phyloP scores from a whole-genome alignment of 164 flowering plant genomes.

The Cinnamomum chago region DNA sequence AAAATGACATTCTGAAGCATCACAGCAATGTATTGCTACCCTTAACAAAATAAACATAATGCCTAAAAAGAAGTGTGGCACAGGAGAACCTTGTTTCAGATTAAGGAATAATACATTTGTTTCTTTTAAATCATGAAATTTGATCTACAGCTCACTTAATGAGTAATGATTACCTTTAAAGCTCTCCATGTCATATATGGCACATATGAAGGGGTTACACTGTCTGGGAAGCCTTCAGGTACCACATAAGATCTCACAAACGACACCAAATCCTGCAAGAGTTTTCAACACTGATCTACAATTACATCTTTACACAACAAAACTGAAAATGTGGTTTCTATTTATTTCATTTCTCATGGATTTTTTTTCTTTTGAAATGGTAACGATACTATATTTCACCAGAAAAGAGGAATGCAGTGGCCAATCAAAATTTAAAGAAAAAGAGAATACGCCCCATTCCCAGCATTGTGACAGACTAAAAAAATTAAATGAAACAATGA shows the following conservation, averaged over 20 bases:
- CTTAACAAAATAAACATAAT: background rate
- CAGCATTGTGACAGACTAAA: no score
- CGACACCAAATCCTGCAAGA: conserved; percentile 69
- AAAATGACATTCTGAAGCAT: background rate
- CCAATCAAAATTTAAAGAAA: no score
- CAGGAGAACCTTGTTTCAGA: background rate
- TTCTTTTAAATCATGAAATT: background rate
- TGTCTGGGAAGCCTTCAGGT: conserved; percentile 97
- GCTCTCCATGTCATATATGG: conserved; percentile 99
- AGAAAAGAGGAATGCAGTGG: no score
- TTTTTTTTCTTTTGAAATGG: no score
- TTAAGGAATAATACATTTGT: background rate
- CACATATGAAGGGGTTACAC: conserved; percentile 83
- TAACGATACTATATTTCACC: no score
- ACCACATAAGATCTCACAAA: conserved; percentile 93
- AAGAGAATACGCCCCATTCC: no score
- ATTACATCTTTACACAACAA: background rate
- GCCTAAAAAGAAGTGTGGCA: background rate
- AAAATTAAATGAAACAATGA: no score
- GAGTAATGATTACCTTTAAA: conserved; percentile 57
- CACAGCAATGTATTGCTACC: background rate
- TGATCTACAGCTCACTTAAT: background rate
- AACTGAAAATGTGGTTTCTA: background rate
- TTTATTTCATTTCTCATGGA: no score
- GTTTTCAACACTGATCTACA: background rate